Evolutionary conservation across 108 stramenopile genomes (phyloP).

Genomic region (Fragilaria crotonensis): DNA sequence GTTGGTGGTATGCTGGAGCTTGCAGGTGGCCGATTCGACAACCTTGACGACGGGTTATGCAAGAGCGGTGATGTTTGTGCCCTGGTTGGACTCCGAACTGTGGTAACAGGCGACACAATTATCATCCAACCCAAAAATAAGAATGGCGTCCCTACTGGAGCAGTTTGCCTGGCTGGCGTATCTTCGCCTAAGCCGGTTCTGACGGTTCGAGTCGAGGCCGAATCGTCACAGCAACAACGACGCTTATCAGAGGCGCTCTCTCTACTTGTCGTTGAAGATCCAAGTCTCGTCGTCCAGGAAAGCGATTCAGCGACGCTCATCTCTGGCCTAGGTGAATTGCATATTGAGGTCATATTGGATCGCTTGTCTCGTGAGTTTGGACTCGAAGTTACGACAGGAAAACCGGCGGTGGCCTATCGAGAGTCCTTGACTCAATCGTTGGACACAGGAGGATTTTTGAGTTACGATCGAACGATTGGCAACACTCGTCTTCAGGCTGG

Average conservation of each 20-base stretch:
- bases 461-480: slow-evolving; percentile 76
- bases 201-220: slow-evolving; percentile 77
- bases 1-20: slow-evolving; percentile 82
- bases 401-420: slow-evolving; percentile 75
- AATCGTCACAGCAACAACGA: slow-evolving; percentile 51
- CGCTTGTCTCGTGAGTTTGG: slow-evolving; percentile 68
- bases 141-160: neutral
- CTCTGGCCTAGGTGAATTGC: slow-evolving; percentile 82
- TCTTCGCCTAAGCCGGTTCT: slow-evolving; percentile 82
- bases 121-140: slow-evolving; percentile 35
- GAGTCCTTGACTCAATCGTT: slow-evolving; percentile 57
- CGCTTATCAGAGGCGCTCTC: slow-evolving; percentile 54
- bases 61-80: slow-evolving; percentile 83
- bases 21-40: slow-evolving; percentile 71
- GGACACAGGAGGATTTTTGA: slow-evolving; percentile 60
- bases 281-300: slow-evolving; percentile 77
- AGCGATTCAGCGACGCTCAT: slow-evolving; percentile 65
- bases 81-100: slow-evolving; percentile 71
- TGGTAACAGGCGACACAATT: slow-evolving; percentile 83
- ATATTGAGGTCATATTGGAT: slow-evolving; percentile 82
- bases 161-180: slow-evolving; percentile 55
- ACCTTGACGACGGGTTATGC: slow-evolving; percentile 57
- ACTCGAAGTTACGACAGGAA: slow-evolving; percentile 57
- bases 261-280: slow-evolving; percentile 77
- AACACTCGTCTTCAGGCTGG: slow-evolving; percentile 60